Base-by-base conservation (phyloP, 2,329 filamentous ascomycete genomes). In the Fusarium agapanthi region DNA sequence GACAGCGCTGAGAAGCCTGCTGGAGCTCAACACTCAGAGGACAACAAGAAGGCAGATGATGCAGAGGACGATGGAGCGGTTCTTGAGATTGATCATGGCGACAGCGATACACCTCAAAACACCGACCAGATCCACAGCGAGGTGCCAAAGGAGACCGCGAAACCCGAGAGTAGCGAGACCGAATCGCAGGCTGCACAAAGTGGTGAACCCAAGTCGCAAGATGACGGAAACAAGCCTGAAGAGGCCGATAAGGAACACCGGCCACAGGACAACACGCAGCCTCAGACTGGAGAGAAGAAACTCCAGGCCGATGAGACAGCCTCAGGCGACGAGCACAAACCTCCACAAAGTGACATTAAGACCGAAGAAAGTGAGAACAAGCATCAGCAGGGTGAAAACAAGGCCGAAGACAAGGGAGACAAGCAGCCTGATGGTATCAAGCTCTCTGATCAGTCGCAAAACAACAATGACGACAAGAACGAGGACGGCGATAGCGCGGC, bases 341-440 rank as follows among this genome's bases (percentile, higher is more conserved):
- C 43, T 35, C 38, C 44, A 22, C n/a, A 60, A 3, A 34, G 40
- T n/a, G 50, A 55, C 15, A 40, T 47, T 16, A 58, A 63, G 10
- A 24, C 40, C 18, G 44, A 64, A 35, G 34, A 28, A 22, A 40
- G 58, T 16, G 59, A 61, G 22, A 47, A 79, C 32, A 37, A 60
- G 41, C 56, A 30, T 22, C 28, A 45, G 22, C 32, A 58, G 18
- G 41, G 30, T 38, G 41, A 61, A 32, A 37, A 68, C 24, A 68
- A 68, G n/a, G 15, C 40, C 41, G 66, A 78, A 81, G 61, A 73
- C 74, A 32, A 45, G 30, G 58, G 54, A 38, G 38, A 45, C 15
- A 55, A 64, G 35, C 51, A 62, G 26, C 35, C 58, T 18, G 43
- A 48, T 12, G 51, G 24, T 13, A 28, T 24, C 32, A 35, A 53